Conservation (phyloP, 495 filamentous ascomycete genomes). For the Hyphodiscus hymeniophilus region DNA sequence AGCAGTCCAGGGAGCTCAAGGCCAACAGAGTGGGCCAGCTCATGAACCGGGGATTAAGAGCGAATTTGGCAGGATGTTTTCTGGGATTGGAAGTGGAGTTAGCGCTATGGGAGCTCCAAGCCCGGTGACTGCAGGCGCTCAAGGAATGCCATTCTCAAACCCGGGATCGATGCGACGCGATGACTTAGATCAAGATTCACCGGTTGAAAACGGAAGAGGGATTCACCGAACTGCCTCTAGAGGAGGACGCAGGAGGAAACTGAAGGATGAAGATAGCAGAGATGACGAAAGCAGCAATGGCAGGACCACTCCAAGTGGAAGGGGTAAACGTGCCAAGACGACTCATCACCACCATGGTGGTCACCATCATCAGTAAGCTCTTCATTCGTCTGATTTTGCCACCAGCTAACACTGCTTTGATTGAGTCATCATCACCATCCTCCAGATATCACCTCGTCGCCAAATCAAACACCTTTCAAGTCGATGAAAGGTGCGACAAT, state of each 20-base stretch:
- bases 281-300: constrained; percentile 54
- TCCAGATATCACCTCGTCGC: constrained; percentile 16
- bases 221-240: constrained; percentile 39
- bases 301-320: constrained; percentile 39
- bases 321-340: constrained; percentile 48
- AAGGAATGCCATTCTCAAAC: constrained; percentile 35
- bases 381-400: constrained; percentile 1
- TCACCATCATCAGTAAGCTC: constrained; percentile 53
- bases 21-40: constrained; percentile 61
- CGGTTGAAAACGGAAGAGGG: constrained; percentile 28
- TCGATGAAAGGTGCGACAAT: constrained; percentile 8
- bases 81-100: constrained; percentile 80
- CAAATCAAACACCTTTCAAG: constrained; percentile 22
- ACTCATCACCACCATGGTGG: constrained; percentile 65
- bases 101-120: constrained; percentile 30
- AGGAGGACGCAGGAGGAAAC: constrained; percentile 49
- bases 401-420: constrained; percentile 17
- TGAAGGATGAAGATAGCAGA: constrained; percentile 51
- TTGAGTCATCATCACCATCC: constrained; percentile 23
- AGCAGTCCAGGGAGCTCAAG: constrained; percentile 86
- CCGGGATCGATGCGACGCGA: constrained; percentile 34
- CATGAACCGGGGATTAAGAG: constrained; percentile 82
- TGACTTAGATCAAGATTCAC: constrained; percentile 32
- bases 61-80: constrained; percentile 86
- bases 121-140: constrained; percentile 24